Evolutionary conservation across 2,329 filamentous ascomycete genomes (phyloP), one percentile per base, ranked within the genome.

Genomic region (Fragosphaeria purpurea): DNA sequence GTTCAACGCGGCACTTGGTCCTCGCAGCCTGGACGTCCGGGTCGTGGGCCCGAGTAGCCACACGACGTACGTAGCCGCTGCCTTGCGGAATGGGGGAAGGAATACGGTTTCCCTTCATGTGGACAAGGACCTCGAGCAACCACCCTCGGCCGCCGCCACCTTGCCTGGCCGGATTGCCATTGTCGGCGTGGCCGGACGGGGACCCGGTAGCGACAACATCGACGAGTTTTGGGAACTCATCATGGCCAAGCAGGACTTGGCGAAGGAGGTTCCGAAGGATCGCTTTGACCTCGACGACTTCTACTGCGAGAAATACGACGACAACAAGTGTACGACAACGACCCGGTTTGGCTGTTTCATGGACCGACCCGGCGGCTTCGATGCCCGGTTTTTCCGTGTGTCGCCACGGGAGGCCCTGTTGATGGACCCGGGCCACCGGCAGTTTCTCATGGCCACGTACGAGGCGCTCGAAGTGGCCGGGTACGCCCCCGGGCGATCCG

Each of bases 401-500:
- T 53, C 51, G 44, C 51, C 51, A 7, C 47, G 48, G 12, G 51
- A 91, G 66, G 86, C 86, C 35, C 77, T 79, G 46, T 84, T 89
- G 61, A 88, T 84, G 1, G 86, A 90, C 62, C 86, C 86, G 0
- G 86, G 86, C 76, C 86, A 88, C 62, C 77, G 86, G 58, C 72
- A 90, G 56, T 83, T 84, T 3, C 69, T 91, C 13, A 78, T 82
- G 8, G 88, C 85, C 3, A 84, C 85, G 0, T 91, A 89, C 58
- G 86, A 91, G 61, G 86, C 86, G 0, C 71, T 91, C 43, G 86
- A 93, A 63, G 86, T 86, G 79, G 82, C 82, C 39, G 86, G 86
- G 1, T 85, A 86, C 59, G 80, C 87, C 6, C 81, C 83, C 0
- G 84, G 86, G 63, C 72, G 82, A 55, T 86, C 83, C 0, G 81